A percentile compares a stretch with the other conserved stretches of the same genome.
Evolutionary conservation across 495 filamentous ascomycete genomes (phyloP).

Genomic region (Parathielavia appendiculata): DNA sequence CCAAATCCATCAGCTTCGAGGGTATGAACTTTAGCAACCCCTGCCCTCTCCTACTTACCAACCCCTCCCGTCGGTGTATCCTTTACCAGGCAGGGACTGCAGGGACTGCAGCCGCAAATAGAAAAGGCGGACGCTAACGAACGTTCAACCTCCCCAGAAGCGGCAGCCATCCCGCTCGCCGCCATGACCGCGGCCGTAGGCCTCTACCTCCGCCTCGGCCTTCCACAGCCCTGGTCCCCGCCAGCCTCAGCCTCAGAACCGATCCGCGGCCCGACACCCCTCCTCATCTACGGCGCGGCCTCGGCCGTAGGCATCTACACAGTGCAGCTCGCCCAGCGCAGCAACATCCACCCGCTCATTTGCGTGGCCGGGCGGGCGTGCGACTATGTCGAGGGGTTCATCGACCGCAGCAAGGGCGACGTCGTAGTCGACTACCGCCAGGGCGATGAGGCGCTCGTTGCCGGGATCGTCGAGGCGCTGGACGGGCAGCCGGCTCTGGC

Average conservation of each 20-base stretch:
- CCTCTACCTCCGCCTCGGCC: conserved; percentile 52
- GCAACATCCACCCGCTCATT: conserved; percentile 72
- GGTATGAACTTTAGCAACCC: conserved; percentile 34
- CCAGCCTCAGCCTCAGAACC: conserved; percentile 27
- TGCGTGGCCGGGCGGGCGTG: conserved; percentile 57
- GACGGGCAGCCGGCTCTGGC: conserved; percentile 18
- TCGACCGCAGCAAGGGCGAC: conserved; percentile 64
- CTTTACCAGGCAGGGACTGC: too few species aligned
- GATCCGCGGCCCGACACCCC: conserved; percentile 37
- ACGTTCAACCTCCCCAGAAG: conserved; percentile 43
- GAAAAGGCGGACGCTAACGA: too few species aligned
- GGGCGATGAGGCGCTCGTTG: conserved; percentile 51
- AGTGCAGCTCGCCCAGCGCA: conserved; percentile 59
- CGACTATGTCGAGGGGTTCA: conserved; percentile 52
- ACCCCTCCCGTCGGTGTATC: neutral
- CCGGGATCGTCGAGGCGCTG: conserved; percentile 47
- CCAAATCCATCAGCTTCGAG: conserved; percentile 60
- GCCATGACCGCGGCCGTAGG: conserved; percentile 68
- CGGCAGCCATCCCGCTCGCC: conserved; percentile 65
- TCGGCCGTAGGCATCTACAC: conserved; percentile 64
- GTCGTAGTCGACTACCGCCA: conserved; percentile 65
- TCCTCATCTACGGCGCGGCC: conserved; percentile 59
- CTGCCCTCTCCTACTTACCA: too few species aligned
- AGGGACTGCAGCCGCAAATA: too few species aligned
- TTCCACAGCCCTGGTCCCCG: conserved; percentile 61